Percentiles rank a stretch among this genome's conserved stretches.
These are phyloP conservation scores for Raphanus raphanistrum DNA, from an alignment of 345 rosid genomes.

Conservation along the genomic window DNA sequence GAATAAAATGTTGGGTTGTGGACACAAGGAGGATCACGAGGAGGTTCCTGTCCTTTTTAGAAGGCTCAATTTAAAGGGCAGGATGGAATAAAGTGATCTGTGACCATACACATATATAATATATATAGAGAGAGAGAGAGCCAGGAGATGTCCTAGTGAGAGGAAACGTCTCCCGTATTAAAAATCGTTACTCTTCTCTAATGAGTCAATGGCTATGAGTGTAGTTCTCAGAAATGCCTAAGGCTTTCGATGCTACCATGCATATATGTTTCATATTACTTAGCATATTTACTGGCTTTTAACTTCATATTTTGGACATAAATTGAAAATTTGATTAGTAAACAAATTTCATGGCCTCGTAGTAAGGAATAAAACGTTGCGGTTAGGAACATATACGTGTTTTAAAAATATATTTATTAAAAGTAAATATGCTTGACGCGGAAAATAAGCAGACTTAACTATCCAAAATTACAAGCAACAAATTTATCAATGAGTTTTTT, in stretches of 20 bases:
- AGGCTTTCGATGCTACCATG: not conserved
- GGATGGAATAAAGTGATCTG: constrained; percentile 36
- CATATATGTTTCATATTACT: not conserved
- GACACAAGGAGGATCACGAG: constrained; percentile 45
- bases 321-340: not conserved
- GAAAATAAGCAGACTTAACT: not conserved
- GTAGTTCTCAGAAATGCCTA: constrained; percentile 1
- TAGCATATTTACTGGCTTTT: not conserved
- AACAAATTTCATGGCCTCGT: not conserved
- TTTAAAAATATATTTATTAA: not conserved
- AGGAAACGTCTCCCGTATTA: constrained; percentile 14
- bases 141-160: constrained; percentile 8
- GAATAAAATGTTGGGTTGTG: constrained; percentile 40
- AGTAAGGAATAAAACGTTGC: not conserved
- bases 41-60: constrained; percentile 46
- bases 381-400: not conserved
- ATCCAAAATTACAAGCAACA: not conserved
- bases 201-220: constrained; percentile 6
- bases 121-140: not conserved
- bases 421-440: no score
- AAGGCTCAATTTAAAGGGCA: constrained; percentile 37
- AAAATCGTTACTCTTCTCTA: constrained; percentile 11
- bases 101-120: constrained; percentile 26
- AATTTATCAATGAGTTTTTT: not conserved
- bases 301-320: not conserved